These are phyloP conservation scores for slime mould (Dictyostelium discoideum) DNA, from an alignment of 78 protist species.

Conservation along the genomic window dicty_2.7 NC_007088.5:5423501-5424000, in stretches of 20 bases:
- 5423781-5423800: not conserved
- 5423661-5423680: not conserved
- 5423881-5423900: not conserved
- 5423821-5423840: not conserved
- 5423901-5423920: not conserved
- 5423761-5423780: not conserved
- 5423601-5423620: not conserved
- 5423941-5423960: not conserved
- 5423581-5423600: not conserved
- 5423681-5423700: not conserved
- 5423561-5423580: constrained; percentile 4
- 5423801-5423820: not conserved
- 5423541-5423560: not conserved
- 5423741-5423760: not conserved
- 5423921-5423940: not conserved
- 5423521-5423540: not conserved
- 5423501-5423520: not conserved
- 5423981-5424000: not conserved
- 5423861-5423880: not conserved
- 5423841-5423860: not conserved
- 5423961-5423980: not conserved
- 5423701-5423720: not conserved
- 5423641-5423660: not conserved
- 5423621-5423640: not conserved
- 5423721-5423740: not conserved